phyloP scores from a whole-genome alignment of 331 rosid genomes.

The Malus hybrid region DNA sequence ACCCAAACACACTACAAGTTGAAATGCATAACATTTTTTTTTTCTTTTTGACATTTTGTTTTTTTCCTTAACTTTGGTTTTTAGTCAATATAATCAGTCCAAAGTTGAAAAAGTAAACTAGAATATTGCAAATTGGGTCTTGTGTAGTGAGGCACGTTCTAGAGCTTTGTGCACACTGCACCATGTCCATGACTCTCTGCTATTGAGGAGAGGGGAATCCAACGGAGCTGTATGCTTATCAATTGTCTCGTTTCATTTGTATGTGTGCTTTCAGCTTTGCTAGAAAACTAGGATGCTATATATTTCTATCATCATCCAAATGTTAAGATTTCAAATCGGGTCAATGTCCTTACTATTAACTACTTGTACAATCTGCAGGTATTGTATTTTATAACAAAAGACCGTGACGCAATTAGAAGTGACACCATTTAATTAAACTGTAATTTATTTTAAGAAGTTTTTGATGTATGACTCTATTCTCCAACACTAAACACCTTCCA shows the following conservation, averaged over 20 bases:
- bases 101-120: not conserved
- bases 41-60: not conserved
- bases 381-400: too few species aligned
- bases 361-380: too few species aligned
- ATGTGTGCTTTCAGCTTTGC: not conserved
- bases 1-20: not conserved
- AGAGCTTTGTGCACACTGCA: conserved; percentile 4
- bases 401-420: too few species aligned
- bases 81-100: not conserved
- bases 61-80: not conserved
- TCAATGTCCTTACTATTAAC: not conserved
- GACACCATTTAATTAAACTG: too few species aligned
- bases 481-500: too few species aligned
- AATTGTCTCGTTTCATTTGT: not conserved
- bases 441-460: too few species aligned
- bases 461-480: not conserved
- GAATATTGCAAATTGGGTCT: not conserved
- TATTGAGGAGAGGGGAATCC: conserved; percentile 5
- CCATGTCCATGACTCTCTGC: not conserved
- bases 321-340: not conserved
- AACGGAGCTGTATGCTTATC: not conserved
- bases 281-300: not conserved
- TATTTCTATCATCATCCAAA: not conserved
- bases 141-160: conserved; percentile 4
- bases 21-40: not conserved